phyloP scores from a whole-genome alignment of 2,329 filamentous ascomycete genomes.

The Phyllosticta citrichinensis region DNA sequence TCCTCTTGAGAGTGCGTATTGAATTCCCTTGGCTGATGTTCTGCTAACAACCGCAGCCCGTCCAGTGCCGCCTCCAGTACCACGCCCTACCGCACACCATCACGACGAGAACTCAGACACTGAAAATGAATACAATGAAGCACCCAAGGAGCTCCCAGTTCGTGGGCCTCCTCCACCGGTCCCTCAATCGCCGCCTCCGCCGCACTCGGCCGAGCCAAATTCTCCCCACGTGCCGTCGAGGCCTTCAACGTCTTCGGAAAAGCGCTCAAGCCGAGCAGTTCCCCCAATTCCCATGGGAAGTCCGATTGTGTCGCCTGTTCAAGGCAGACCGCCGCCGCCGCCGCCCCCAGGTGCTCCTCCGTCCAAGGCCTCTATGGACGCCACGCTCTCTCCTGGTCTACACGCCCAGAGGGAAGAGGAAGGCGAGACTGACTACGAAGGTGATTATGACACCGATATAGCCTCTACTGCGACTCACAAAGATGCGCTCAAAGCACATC shows the following conservation, averaged over 20 bases:
- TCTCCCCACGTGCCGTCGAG: constrained; percentile 12
- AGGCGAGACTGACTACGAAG: constrained; percentile 88
- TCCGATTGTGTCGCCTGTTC: constrained; percentile 24
- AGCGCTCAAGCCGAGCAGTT: constrained; percentile 27
- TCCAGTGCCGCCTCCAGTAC: constrained; percentile 42
- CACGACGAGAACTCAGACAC: constrained; percentile 69
- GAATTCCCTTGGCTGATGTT: background rate
- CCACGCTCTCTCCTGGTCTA: constrained; percentile 19
- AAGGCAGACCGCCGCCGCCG: constrained; percentile 36
- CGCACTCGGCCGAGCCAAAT: constrained; percentile 5
- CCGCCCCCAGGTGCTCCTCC: constrained; percentile 34
- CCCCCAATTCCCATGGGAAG: constrained; percentile 48
- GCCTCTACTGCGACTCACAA: constrained; percentile 89
- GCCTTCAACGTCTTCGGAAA: constrained; percentile 21
- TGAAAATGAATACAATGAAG: constrained; percentile 62
- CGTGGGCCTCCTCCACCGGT: constrained; percentile 26
- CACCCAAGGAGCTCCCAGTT: constrained; percentile 19
- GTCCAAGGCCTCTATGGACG: constrained; percentile 25
- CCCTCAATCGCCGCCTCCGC: constrained; percentile 23
- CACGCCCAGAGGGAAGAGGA: constrained; percentile 53
- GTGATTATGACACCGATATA: constrained; percentile 96
- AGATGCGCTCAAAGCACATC: constrained; percentile 78
- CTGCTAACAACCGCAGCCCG: constrained; percentile 42
- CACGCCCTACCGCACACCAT: constrained; percentile 42
- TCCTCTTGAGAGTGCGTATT: constrained; percentile 24